These are phyloP conservation scores for Scutellaria galericulata DNA, from an alignment of 257 asterid genomes.

Conservation along the genomic window DNA sequence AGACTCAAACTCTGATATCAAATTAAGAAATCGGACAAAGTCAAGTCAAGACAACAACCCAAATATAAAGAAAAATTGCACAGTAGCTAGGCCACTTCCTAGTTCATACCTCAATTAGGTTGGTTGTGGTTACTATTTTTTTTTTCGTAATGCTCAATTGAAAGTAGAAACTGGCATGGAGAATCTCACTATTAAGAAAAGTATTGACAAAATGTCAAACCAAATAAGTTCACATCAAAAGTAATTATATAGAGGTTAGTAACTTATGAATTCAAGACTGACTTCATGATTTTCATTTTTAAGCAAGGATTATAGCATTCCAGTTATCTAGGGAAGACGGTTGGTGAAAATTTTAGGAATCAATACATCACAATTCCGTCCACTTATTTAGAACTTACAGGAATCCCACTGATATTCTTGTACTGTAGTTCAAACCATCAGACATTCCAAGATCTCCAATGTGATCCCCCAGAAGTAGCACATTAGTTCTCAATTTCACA, in stretches of 20 bases:
- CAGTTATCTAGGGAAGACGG: conserved; percentile 11
- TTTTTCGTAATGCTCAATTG: not conserved
- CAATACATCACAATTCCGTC: conserved; percentile 15
- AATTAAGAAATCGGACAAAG: not conserved
- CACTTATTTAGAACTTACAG: conserved; percentile 61
- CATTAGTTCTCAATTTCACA: conserved; percentile 77
- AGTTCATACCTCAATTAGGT: not conserved
- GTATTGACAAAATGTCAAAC: conserved; percentile 13
- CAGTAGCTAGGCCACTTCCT: not conserved
- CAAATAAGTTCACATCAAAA: conserved; percentile 21
- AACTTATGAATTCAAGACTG: not conserved
- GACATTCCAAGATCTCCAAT: conserved; percentile 97
- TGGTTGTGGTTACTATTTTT: conserved; percentile 7
- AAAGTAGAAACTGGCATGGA: conserved; percentile 6
- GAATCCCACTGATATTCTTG: conserved; percentile 88
- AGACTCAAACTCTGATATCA: no score
- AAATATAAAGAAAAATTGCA: not conserved
- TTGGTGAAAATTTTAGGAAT: not conserved
- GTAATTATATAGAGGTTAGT: conserved; percentile 13
- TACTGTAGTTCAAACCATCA: conserved; percentile 78
- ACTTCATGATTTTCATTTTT: not conserved
- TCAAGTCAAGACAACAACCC: conserved; percentile 9
- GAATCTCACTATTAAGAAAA: conserved; percentile 16
- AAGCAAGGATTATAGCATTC: conserved; percentile 3
- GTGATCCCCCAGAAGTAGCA: conserved; percentile 93